Conservation (phyloP, 2,329 filamentous ascomycete species). For the Penicillium sp. region DNA sequence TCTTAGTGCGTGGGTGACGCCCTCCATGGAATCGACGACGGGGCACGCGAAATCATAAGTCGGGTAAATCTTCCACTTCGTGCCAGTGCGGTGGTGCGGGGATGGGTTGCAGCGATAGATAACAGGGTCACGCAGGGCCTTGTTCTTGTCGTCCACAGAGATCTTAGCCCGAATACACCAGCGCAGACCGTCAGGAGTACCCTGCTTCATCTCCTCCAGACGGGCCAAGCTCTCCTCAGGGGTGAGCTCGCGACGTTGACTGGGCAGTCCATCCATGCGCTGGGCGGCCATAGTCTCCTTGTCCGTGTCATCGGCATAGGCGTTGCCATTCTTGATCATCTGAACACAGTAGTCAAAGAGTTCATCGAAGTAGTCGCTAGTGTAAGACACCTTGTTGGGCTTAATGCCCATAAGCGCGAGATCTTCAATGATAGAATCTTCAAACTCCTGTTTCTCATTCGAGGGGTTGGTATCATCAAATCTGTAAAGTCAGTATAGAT, state of each 20-base stretch:
- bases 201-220: conserved; percentile 92
- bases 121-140: conserved; percentile 92
- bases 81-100: conserved; percentile 62
- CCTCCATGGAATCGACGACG: conserved; percentile 61
- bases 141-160: conserved; percentile 86
- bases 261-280: conserved; percentile 79
- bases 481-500: not conserved
- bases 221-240: conserved; percentile 80
- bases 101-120: conserved; percentile 88
- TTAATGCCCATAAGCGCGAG: conserved; percentile 86
- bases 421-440: conserved; percentile 91
- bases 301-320: conserved; percentile 92
- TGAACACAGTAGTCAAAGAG: conserved; percentile 81
- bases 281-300: conserved; percentile 84
- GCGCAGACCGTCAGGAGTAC: conserved; percentile 70
- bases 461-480: conserved; percentile 97
- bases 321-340: conserved; percentile 81
- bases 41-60: conserved; percentile 66
- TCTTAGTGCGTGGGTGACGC: conserved; percentile 62
- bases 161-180: conserved; percentile 97
- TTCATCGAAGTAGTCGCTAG: conserved; percentile 92
- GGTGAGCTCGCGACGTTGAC: conserved; percentile 71
- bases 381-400: conserved; percentile 82
- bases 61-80: conserved; percentile 64
- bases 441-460: conserved; percentile 95